Conservation (phyloP, 2,329 filamentous ascomycete genomes). For the Alternaria hordeiaustralica region DNA sequence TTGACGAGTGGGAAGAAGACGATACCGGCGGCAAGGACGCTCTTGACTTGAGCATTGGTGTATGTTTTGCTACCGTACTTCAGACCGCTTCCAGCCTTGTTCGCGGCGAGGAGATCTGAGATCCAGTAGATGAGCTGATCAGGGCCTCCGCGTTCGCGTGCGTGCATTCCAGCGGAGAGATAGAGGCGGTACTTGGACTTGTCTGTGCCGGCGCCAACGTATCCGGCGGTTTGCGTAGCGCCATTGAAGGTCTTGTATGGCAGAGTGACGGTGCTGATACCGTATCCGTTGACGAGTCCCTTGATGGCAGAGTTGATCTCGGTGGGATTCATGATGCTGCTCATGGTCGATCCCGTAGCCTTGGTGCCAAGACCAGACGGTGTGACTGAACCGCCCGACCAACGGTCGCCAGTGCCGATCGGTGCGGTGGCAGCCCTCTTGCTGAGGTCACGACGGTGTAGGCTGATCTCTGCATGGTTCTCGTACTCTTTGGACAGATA, state of each 20-base stretch:
- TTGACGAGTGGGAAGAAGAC: slow-evolving; percentile 56
- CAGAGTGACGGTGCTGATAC: slow-evolving; percentile 51
- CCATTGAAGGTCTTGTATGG: slow-evolving; percentile 56
- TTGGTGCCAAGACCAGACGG: slow-evolving; percentile 54
- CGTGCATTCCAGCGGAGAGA: slow-evolving; percentile 62
- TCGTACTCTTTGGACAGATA: slow-evolving; percentile 38
- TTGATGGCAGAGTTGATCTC: slow-evolving; percentile 56
- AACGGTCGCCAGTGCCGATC: slow-evolving; percentile 50
- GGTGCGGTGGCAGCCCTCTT: slow-evolving; percentile 42
- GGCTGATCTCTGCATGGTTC: slow-evolving; percentile 25
- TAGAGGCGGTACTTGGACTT: slow-evolving; percentile 56
- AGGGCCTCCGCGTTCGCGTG: slow-evolving; percentile 64
- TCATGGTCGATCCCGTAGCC: slow-evolving; percentile 45
- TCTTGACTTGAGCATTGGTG: slow-evolving; percentile 59
- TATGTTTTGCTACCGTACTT: slow-evolving; percentile 61
- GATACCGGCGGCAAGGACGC: slow-evolving; percentile 60
- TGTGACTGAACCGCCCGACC: slow-evolving; percentile 50
- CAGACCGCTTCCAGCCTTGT: slow-evolving; percentile 57
- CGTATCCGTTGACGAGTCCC: slow-evolving; percentile 52
- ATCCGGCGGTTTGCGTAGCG: slow-evolving; percentile 50
- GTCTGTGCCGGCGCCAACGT: slow-evolving; percentile 55
- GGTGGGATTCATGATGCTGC: slow-evolving; percentile 54
- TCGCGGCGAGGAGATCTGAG: slow-evolving; percentile 62
- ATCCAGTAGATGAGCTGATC: slow-evolving; percentile 66
- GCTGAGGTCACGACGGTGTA: slow-evolving; percentile 28